phyloP scores from a whole-genome alignment of 2,329 filamentous ascomycete species.

The Colletotrichum cuscutae region DNA sequence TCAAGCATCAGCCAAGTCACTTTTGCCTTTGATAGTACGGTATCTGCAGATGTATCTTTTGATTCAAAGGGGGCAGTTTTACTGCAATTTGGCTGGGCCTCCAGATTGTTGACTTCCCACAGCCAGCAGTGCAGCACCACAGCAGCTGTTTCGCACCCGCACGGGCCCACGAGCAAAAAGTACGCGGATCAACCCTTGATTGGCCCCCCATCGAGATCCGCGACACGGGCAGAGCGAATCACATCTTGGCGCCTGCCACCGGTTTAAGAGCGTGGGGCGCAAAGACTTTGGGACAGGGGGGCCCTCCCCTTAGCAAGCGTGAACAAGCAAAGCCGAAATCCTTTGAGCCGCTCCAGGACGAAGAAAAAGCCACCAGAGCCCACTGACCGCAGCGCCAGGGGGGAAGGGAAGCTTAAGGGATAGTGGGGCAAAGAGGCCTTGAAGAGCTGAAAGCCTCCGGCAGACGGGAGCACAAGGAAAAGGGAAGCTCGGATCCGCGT shows the following conservation, averaged over 20 bases:
- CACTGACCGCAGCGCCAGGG: not conserved
- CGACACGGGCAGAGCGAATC: not conserved
- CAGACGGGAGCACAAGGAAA: not conserved
- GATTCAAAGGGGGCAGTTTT: not conserved
- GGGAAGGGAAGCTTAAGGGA: no score
- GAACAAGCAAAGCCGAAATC: not conserved
- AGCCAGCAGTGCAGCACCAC: no score
- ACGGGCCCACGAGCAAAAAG: not conserved
- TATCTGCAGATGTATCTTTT: not conserved
- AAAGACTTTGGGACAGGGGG: constrained; percentile 3
- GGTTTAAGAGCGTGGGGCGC: constrained; percentile 18
- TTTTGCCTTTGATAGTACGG: not conserved
- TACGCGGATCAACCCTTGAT: constrained; percentile 31
- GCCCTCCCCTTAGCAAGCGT: not conserved
- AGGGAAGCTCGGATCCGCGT: not conserved
- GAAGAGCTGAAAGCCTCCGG: not conserved
- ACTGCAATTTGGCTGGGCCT: not conserved
- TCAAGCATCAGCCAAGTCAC: not conserved
- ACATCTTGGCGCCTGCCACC: constrained; percentile 27
- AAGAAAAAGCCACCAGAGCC: constrained; percentile 13
- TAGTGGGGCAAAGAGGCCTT: not conserved
- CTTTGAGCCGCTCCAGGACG: not conserved
- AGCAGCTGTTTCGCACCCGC: constrained; percentile 28
- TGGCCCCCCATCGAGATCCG: not conserved
- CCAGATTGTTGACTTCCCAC: no score